Evolutionary conservation across 176 grass and related monocot genomes (phyloP).

Genomic region (Echinochloa phyllopogon): DNA sequence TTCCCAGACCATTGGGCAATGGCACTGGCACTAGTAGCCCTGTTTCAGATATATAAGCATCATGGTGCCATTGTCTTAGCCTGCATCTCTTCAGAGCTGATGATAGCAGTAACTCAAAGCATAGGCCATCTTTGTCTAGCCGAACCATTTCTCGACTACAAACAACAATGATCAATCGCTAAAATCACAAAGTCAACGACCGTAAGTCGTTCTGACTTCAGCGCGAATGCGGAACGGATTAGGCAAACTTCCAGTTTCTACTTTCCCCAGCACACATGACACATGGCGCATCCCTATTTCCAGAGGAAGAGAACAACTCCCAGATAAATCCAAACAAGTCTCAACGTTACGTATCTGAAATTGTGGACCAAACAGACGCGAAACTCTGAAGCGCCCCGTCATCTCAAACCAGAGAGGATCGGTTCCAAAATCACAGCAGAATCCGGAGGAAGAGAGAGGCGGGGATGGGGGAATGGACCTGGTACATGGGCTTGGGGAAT

Average conservation of each 20-base stretch:
- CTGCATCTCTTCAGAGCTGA: neutral
- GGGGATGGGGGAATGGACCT: constrained; percentile 43
- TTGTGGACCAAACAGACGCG: neutral
- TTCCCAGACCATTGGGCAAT: neutral
- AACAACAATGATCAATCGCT: neutral
- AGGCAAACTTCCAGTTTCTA: neutral
- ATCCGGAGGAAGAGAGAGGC: neutral
- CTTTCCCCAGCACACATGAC: neutral
- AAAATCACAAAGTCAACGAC: neutral
- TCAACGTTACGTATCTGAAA: neutral
- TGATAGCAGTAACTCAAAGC: neutral
- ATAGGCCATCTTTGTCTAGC: neutral
- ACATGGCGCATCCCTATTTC: neutral
- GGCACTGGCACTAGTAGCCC: neutral
- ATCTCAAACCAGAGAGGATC: neutral
- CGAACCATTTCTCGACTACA: neutral
- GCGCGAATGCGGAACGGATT: neutral
- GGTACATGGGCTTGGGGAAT: constrained; percentile 75
- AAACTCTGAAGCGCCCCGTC: neutral
- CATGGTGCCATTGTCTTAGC: no score
- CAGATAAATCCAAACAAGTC: neutral
- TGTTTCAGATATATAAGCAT: neutral
- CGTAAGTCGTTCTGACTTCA: no score
- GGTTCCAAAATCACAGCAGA: neutral
- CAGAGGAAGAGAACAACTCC: neutral